Conservation (phyloP, 1,284 basidiomycete genomes). For the Ceratobasidium sp. region DNA sequence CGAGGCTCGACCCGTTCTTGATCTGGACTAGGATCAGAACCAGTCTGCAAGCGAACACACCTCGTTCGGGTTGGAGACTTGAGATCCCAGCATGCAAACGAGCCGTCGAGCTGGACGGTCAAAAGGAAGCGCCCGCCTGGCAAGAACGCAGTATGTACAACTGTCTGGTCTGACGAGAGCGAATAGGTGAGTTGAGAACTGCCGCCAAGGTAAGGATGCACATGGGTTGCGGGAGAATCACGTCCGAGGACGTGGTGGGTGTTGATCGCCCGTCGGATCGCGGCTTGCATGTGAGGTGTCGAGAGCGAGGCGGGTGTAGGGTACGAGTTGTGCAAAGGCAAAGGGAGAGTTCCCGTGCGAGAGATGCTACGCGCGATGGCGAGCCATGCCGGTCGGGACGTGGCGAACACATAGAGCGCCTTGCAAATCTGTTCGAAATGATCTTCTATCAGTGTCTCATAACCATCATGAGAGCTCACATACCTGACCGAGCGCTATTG, state of each 20-base stretch:
- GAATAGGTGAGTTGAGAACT: constrained; percentile 40
- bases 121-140: constrained; percentile 46
- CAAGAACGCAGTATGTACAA: constrained; percentile 45
- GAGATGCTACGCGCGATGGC: constrained; percentile 38
- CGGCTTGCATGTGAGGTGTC: constrained; percentile 37
- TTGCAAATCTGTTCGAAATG: constrained; percentile 39
- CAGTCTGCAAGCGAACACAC: constrained; percentile 41
- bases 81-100: constrained; percentile 43
- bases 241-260: constrained; percentile 39
- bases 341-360: constrained; percentile 26
- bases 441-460: constrained; percentile 20
- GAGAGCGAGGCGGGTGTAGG: constrained; percentile 35
- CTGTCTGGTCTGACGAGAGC: constrained; percentile 35
- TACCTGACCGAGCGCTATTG: constrained; percentile 22
- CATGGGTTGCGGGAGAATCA: constrained; percentile 44
- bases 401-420: constrained; percentile 36
- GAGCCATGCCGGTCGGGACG: constrained; percentile 43
- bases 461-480: background rate
- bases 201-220: constrained; percentile 44
- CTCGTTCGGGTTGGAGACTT: constrained; percentile 39
- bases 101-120: constrained; percentile 44
- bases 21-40: constrained; percentile 27
- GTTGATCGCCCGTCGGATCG: constrained; percentile 32
- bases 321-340: constrained; percentile 39
- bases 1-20: constrained; percentile 39